Percentiles rank a stretch among this genome's conserved stretches.
These are phyloP conservation scores for Trichophaea hybrida DNA, from an alignment of 2,329 filamentous ascomycete genomes.

Conservation along the genomic window DNA sequence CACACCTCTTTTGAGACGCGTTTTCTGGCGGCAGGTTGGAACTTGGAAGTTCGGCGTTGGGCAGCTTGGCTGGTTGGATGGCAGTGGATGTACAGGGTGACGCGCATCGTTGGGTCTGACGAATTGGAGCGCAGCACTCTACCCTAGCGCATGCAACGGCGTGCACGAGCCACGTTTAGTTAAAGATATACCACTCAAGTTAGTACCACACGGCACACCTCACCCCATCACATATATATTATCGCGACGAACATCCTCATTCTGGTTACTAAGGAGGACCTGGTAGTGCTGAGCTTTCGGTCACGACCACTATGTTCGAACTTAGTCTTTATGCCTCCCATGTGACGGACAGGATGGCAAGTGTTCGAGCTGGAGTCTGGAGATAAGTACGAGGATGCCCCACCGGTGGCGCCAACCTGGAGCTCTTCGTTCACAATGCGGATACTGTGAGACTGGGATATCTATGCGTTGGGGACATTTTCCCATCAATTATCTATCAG, in stretches of 20 bases:
- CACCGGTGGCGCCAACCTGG: no score
- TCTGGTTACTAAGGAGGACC: no score
- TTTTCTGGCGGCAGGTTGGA: not conserved
- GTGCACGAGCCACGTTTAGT: not conserved
- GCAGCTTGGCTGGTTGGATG: not conserved
- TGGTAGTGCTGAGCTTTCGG: no score
- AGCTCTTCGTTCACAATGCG: no score
- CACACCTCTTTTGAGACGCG: not conserved
- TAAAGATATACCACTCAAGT: not conserved
- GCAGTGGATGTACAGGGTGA: not conserved
- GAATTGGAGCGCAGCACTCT: not conserved
- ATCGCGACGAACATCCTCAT: no score
- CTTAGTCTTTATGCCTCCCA: no score
- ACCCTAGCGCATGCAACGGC: not conserved
- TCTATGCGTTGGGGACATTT: not conserved
- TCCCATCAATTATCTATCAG: not conserved
- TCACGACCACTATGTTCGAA: no score
- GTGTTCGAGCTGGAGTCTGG: no score
- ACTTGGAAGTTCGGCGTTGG: conserved; percentile 1
- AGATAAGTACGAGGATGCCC: no score
- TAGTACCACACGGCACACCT: no score
- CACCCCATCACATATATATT: no score
- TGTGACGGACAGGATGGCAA: no score
- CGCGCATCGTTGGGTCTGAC: not conserved
- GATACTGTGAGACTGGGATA: not conserved